Conservation (phyloP, 2,329 filamentous ascomycete species). For the Acephala macrosclerotiorum region DNA sequence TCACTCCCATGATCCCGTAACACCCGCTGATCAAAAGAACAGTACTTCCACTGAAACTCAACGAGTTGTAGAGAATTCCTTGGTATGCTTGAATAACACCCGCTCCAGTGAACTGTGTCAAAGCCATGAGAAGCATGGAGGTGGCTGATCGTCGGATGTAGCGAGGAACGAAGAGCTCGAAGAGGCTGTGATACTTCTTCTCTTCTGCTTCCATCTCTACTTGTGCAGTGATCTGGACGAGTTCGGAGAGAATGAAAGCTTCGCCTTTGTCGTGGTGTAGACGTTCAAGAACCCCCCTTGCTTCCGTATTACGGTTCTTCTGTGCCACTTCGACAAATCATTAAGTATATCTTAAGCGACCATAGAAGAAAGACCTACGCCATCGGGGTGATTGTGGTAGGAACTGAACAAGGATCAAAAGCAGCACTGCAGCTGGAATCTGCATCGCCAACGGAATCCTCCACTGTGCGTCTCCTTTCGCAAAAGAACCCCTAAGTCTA, state of each 20-base stretch:
- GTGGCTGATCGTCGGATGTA: constrained; percentile 43
- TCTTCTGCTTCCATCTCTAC: constrained; percentile 38
- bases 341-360: neutral
- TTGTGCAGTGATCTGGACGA: constrained; percentile 41
- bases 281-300: neutral
- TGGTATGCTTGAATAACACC: constrained; percentile 48
- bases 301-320: constrained; percentile 10
- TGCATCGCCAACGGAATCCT: constrained; percentile 39
- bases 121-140: constrained; percentile 44
- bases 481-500: constrained; percentile 21
- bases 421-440: constrained; percentile 31
- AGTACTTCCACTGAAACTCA: constrained; percentile 44
- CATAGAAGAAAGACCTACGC: constrained; percentile 17
- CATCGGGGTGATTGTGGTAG: constrained; percentile 30
- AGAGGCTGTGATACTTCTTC: constrained; percentile 24
- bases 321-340: constrained; percentile 7
- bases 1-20: constrained; percentile 47
- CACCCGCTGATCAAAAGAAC: constrained; percentile 44
- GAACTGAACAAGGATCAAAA: constrained; percentile 21
- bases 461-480: constrained; percentile 33
- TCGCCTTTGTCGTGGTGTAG: constrained; percentile 28
- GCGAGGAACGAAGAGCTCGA: constrained; percentile 35
- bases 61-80: constrained; percentile 43
- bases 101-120: constrained; percentile 44
- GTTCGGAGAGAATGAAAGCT: constrained; percentile 40